Base-by-base conservation (phyloP, 306 rosid species). In the Sicyos edulis region DNA sequence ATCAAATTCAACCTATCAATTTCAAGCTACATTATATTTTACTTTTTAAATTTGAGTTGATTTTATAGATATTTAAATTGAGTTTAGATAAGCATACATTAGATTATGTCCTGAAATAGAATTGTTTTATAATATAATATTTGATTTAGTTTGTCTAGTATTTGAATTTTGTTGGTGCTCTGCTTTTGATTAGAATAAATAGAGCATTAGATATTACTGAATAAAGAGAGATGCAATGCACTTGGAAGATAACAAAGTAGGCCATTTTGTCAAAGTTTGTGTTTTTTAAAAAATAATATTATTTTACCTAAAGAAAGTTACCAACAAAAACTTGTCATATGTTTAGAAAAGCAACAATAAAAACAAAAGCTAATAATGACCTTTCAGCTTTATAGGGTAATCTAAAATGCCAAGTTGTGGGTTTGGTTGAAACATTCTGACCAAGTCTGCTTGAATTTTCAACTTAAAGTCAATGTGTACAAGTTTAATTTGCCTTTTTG, bases 151-250 rank as follows among this genome's bases (percentile, higher is more conserved):
- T 34, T 34, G 40, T 4, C 2, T 34, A 34, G 40, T 34, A 34
- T 34, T 34, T 34, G 40, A 34, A 34, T 4, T 34, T 34, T 34
- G 40, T 34, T 34, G 40, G 6, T 4, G 40, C 32, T 26, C 32
- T 34, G 40, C 6, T 34, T 34, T 34, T 34, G 5, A 34, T 34
- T 34, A 34, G 3, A 2, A 2, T 34, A 34, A 34, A 34, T 34
- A 34, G 40, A 4, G 4, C 40, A 34, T 34, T 4, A 34, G 13
- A 57, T 11, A 57, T 57, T 22, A 57, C 63, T 11, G n/a, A 22
- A 57, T 3, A 13, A 22, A 34, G 63, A 24, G n/a, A 57, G 63
- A 57, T 57, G 63, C 63, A 21, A 57, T 57, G 63, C 63, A 57
- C 22, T 57, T 57, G 12, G n/a, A 22, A 57, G n/a, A 57, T 57